These are phyloP conservation scores for Chytriomyces sp. DNA, from an alignment of 192 early-diverging fungal genomes.

Conservation along the genomic window DNA sequence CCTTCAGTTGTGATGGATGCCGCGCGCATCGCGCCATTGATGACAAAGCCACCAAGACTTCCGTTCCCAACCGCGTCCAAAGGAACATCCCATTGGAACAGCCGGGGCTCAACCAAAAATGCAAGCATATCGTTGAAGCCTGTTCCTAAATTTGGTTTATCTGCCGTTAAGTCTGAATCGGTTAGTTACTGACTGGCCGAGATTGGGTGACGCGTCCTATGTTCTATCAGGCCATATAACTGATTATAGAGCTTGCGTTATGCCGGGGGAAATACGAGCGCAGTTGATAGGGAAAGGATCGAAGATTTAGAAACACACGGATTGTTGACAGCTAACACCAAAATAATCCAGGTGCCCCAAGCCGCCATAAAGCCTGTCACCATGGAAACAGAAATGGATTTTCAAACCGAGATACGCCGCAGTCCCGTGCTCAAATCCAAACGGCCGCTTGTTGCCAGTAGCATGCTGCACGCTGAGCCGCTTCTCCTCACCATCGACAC, in stretches of 20 bases:
- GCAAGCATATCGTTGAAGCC: neutral
- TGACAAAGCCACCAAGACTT: slow-evolving; percentile 4
- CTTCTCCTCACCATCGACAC: no score
- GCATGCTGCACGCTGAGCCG: no score
- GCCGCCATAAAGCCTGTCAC: neutral
- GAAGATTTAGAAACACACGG: neutral
- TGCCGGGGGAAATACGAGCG: neutral
- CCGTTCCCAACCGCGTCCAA: slow-evolving; percentile 7
- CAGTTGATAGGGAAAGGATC: neutral
- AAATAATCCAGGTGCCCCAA: neutral
- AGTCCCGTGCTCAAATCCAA: neutral
- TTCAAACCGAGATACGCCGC: neutral
- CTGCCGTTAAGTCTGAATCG: no score
- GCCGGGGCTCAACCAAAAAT: neutral
- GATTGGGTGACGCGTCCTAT: no score
- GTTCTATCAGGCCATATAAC: no score
- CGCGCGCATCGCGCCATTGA: neutral
- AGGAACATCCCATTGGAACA: neutral
- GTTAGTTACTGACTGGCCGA: no score
- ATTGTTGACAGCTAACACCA: neutral
- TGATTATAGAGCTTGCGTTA: no score
- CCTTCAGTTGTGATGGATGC: no score
- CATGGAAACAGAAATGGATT: neutral
- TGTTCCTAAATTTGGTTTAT: neutral
- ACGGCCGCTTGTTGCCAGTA: no score